These are phyloP conservation scores for Penicillium desertorum DNA, from an alignment of 495 filamentous ascomycete species.

Conservation along the genomic window DNA sequence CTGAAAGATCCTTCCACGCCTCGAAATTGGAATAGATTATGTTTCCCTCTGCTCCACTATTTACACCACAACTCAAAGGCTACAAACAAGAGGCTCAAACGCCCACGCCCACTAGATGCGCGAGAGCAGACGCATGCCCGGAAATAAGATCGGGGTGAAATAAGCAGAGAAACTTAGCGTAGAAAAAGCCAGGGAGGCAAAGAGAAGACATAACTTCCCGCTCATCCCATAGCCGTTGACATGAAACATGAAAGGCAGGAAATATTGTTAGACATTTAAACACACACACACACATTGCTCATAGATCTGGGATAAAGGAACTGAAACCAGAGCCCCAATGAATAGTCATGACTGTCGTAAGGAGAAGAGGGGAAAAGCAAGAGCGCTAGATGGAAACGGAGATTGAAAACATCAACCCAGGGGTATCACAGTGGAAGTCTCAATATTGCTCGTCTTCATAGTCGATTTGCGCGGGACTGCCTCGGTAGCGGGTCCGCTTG, in stretches of 20 bases:
- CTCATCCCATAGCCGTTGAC: not conserved
- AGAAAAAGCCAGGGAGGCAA: not conserved
- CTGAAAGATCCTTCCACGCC: too few relatives aligned
- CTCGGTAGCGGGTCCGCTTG: slow-evolving; percentile 47
- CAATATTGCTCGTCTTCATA: slow-evolving; percentile 41
- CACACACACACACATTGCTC: slow-evolving; percentile 10
- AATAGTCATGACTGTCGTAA: slow-evolving; percentile 7
- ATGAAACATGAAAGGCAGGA: slow-evolving; percentile 1
- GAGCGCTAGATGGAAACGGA: slow-evolving; percentile 1
- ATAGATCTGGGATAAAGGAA: not conserved
- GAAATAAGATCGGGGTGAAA: not conserved
- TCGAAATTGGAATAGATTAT: not conserved
- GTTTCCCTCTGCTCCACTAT: slow-evolving; percentile 1
- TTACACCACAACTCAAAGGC: not conserved
- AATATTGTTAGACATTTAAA: slow-evolving; percentile 8
- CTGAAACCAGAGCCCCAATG: slow-evolving; percentile 3
- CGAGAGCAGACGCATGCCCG: not conserved
- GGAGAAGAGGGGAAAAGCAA: slow-evolving; percentile 15
- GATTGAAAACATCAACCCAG: slow-evolving; percentile 20
- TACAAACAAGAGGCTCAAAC: slow-evolving; percentile 1
- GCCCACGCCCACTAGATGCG: not conserved
- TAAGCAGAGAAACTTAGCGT: slow-evolving; percentile 1
- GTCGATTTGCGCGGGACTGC: slow-evolving; percentile 50
- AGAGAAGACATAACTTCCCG: slow-evolving; percentile 11
- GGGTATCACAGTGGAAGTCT: slow-evolving; percentile 32